Conservation (phyloP, 495 filamentous ascomycete species). For the Penicillium coffeae region DNA sequence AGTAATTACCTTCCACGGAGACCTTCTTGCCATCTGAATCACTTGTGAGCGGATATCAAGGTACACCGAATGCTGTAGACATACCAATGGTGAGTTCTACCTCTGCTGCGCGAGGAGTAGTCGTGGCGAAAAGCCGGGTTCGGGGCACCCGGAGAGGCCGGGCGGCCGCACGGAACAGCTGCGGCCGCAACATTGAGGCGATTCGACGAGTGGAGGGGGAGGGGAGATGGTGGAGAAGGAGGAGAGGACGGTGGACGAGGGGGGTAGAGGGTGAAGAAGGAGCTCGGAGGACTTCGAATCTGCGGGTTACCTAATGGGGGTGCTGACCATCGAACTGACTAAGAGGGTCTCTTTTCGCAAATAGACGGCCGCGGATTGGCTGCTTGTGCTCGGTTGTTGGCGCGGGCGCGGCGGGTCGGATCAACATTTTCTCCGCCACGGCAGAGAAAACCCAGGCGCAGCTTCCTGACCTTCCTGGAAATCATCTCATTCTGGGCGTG, state of each 20-base stretch:
- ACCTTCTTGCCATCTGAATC: conserved; percentile 87
- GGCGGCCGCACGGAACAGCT: conserved; percentile 80
- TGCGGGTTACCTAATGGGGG: conserved; percentile 26
- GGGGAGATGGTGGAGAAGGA: conserved; percentile 21
- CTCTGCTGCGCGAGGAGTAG: conserved; percentile 69
- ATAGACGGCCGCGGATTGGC: conserved; percentile 36
- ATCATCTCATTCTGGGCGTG: conserved; percentile 60
- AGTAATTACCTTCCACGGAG: conserved; percentile 77
- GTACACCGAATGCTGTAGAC: conserved; percentile 29
- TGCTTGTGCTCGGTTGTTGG: conserved; percentile 27
- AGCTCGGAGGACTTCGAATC: conserved; percentile 31
- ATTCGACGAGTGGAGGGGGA: conserved; percentile 34
- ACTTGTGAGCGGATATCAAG: conserved; percentile 6
- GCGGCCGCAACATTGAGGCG: conserved; percentile 74
- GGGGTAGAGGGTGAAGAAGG: conserved; percentile 11
- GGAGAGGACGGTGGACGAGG: conserved; percentile 19
- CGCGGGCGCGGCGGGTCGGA: conserved; percentile 13
- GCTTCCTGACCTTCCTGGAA: conserved; percentile 33
- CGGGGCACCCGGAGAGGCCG: conserved; percentile 64
- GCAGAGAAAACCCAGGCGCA: conserved; percentile 11
- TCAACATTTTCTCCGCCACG: conserved; percentile 21
- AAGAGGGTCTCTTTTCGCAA: conserved; percentile 23
- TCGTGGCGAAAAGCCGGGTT: conserved; percentile 71
- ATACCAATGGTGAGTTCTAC: conserved; percentile 92
- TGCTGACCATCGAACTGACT: conserved; percentile 32